Evolutionary conservation across 1,139 yeast species (phyloP).

Genomic region (Suhomyces panamericanus): DNA sequence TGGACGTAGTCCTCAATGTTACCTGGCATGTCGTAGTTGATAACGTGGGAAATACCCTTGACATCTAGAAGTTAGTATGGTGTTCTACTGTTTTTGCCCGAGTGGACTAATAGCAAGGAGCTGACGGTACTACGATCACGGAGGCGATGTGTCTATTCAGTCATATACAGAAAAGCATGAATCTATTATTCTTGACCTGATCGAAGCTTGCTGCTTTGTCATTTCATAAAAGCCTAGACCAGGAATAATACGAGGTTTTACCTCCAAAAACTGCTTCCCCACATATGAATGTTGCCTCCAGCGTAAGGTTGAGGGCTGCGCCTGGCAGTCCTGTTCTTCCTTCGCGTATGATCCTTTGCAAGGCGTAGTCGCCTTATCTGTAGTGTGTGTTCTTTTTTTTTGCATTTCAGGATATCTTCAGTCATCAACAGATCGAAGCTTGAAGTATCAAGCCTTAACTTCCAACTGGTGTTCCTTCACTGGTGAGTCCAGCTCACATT

Average conservation of each 20-base stretch:
- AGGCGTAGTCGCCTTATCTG: conserved; percentile 1
- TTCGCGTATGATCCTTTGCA: conserved; percentile 10
- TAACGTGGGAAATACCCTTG: conserved; percentile 90
- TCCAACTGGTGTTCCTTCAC: conserved; percentile 1
- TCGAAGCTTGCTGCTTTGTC: conserved; percentile 1
- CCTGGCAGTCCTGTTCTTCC: conserved; percentile 9
- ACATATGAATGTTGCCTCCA: conserved; percentile 17
- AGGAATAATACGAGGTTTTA: conserved; percentile 7
- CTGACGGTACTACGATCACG: conserved; percentile 10
- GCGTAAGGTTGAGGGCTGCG: conserved; percentile 6
- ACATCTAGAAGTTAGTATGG: conserved; percentile 69
- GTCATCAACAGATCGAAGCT: conserved; percentile 1
- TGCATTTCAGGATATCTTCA: conserved; percentile 2
- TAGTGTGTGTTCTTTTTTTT: conserved; percentile 3
- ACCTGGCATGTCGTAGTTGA: conserved; percentile 97
- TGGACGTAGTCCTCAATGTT: conserved; percentile 97
- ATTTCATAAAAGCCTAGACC: conserved; percentile 5
- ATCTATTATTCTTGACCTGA: conserved; percentile 12
- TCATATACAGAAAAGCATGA: conserved; percentile 18
- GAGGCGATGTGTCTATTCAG: conserved; percentile 15
- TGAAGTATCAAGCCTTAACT: background rate
- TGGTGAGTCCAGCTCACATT: conserved; percentile 9
- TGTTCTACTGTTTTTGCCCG: conserved; percentile 1
- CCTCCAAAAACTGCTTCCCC: conserved; percentile 17
- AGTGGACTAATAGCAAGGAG: conserved; percentile 3